These are phyloP conservation scores for Linaria vulgaris DNA, from an alignment of 257 asterid species.

Conservation along the genomic window DNA sequence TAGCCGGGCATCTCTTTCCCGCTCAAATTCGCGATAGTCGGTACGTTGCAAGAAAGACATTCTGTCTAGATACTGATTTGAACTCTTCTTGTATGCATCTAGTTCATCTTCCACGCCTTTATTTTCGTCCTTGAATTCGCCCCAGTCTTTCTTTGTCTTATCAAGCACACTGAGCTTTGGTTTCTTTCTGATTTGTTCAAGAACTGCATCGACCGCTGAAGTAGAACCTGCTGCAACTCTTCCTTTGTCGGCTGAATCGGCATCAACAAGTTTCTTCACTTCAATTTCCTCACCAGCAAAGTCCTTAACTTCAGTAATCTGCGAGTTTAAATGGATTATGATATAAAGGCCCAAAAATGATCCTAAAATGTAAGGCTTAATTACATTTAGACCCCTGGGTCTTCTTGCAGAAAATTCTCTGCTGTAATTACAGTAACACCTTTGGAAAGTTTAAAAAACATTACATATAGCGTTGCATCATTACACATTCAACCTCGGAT, in stretches of 20 bases:
- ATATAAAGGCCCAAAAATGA: background rate
- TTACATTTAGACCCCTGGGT: too few relatives aligned
- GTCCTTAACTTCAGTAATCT: constrained; percentile 84
- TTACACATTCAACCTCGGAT: too few relatives aligned
- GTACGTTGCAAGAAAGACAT: constrained; percentile 86
- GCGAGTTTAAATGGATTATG: constrained; percentile 2
- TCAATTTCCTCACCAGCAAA: constrained; percentile 90
- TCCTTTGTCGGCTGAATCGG: constrained; percentile 58
- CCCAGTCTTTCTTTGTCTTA: constrained; percentile 97
- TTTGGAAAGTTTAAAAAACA: too few relatives aligned
- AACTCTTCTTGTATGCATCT: constrained; percentile 91
- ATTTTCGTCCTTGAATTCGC: constrained; percentile 84
- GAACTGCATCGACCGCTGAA: constrained; percentile 84
- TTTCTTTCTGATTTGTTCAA: constrained; percentile 93
- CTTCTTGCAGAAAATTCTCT: too few relatives aligned
- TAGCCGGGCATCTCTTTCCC: constrained; percentile 92
- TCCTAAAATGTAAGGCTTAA: too few relatives aligned
- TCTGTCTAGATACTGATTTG: constrained; percentile 84
- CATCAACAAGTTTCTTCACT: constrained; percentile 79
- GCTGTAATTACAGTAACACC: too few relatives aligned
- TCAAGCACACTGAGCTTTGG: constrained; percentile 89
- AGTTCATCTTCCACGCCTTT: constrained; percentile 88
- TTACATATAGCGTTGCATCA: too few relatives aligned
- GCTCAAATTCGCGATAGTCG: constrained; percentile 85
- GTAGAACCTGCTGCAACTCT: constrained; percentile 53